These are phyloP conservation scores for Nyssa sinensis DNA, from an alignment of 148 eudicot genomes.

Conservation along the genomic window DNA sequence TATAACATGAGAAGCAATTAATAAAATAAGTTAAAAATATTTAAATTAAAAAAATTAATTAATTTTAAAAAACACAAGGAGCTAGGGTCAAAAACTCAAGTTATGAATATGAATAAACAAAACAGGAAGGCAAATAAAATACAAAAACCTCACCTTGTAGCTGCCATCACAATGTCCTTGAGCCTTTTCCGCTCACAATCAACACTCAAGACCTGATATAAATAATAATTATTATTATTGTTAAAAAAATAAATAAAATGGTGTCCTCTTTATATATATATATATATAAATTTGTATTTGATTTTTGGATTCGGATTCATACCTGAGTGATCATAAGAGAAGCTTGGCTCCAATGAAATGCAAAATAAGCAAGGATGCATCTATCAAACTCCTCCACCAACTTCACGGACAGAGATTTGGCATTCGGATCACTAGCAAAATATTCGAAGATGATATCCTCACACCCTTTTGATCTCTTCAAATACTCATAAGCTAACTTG, in stretches of 20 bases:
- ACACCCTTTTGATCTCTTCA: constrained; percentile 49
- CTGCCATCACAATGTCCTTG: constrained; percentile 68
- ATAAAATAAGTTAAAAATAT: no score
- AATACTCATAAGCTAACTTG: constrained; percentile 58
- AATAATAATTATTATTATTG: not conserved
- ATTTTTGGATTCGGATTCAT: no score
- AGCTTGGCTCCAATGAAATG: constrained; percentile 77
- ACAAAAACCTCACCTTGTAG: constrained; percentile 56
- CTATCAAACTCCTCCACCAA: constrained; percentile 80
- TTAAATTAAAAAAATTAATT: no score
- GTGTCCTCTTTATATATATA: not conserved
- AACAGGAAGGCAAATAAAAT: not conserved
- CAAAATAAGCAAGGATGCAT: constrained; percentile 76
- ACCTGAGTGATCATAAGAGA: constrained; percentile 68
- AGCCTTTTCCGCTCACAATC: constrained; percentile 58
- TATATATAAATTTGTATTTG: no score
- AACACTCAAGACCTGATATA: constrained; percentile 51
- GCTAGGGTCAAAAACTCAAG: no score
- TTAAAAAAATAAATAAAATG: no score
- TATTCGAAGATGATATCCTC: constrained; percentile 60
- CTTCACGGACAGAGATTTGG: constrained; percentile 53
- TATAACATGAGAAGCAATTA: no score
- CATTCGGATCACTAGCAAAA: constrained; percentile 43
- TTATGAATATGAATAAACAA: no score
- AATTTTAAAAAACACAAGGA: no score